These are phyloP conservation scores for Russula sp. DNA, from an alignment of 768 basidiomycete species.

Conservation along the genomic window DNA sequence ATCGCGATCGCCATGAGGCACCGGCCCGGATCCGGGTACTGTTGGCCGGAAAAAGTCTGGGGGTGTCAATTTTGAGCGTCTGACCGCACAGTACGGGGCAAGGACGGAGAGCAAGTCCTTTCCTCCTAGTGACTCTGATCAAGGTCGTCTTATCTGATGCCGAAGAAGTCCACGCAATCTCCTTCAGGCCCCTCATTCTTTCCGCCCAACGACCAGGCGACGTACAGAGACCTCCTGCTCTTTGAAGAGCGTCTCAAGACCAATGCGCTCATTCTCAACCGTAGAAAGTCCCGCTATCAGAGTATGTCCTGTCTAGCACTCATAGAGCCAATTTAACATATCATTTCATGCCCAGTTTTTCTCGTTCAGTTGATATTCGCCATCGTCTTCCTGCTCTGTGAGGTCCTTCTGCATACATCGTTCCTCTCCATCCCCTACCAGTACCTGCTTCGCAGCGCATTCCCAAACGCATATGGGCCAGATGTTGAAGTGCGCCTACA, in stretches of 20 bases:
- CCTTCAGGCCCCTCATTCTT: slow-evolving; percentile 42
- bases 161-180: slow-evolving; percentile 35
- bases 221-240: slow-evolving; percentile 82
- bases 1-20: neutral
- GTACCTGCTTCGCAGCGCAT: slow-evolving; percentile 45
- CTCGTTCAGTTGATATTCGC: slow-evolving; percentile 63
- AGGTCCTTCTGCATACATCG: slow-evolving; percentile 69
- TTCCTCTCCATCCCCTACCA: slow-evolving; percentile 64
- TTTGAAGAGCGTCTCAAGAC: slow-evolving; percentile 98
- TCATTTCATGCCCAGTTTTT: slow-evolving; percentile 53
- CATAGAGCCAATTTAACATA: slow-evolving; percentile 3
- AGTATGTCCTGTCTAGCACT: slow-evolving; percentile 44
- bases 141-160: slow-evolving; percentile 31
- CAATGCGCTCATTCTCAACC: slow-evolving; percentile 77
- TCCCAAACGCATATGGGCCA: slow-evolving; percentile 52
- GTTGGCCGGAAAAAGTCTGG: neutral
- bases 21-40: neutral
- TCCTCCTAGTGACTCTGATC: neutral
- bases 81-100: neutral
- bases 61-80: neutral
- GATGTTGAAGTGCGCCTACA: slow-evolving; percentile 50
- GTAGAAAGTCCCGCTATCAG: slow-evolving; percentile 80
- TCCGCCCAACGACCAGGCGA: slow-evolving; percentile 72
- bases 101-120: slow-evolving; percentile 13
- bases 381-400: slow-evolving; percentile 69